These are phyloP conservation scores for Allomyces javanicus DNA, from an alignment of 192 early-diverging fungal genomes.

Conservation along the genomic window DNA sequence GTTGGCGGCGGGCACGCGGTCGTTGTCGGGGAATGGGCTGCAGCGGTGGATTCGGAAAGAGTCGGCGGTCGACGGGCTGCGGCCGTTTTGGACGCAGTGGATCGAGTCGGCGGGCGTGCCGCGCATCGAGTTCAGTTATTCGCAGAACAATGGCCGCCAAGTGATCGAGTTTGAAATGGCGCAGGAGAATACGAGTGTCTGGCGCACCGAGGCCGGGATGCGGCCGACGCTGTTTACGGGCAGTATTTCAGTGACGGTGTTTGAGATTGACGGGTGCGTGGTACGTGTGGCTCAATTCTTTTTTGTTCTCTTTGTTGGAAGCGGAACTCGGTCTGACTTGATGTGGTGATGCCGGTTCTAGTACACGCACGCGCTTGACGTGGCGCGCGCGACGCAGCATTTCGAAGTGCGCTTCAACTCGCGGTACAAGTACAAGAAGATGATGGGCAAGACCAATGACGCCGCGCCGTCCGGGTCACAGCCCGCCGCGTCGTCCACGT, in stretches of 20 bases:
- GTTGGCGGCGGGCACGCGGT: conserved; percentile 33
- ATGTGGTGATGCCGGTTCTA: neutral
- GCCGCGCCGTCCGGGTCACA: conserved; percentile 8
- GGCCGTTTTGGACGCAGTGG: neutral
- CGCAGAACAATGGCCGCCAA: conserved; percentile 20
- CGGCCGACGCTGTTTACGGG: conserved; percentile 25
- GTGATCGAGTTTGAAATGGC: conserved; percentile 73
- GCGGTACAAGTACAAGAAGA: conserved; percentile 67
- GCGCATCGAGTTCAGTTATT: neutral
- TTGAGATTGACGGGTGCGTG: neutral
- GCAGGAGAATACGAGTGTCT: conserved; percentile 43
- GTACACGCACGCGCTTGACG: conserved; percentile 63
- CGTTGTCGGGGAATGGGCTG: neutral
- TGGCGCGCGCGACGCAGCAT: conserved; percentile 49
- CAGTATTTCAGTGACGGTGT: conserved; percentile 23
- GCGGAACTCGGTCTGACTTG: too few species aligned
- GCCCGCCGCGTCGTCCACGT: conserved; percentile 2
- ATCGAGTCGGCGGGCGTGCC: neutral
- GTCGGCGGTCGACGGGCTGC: neutral
- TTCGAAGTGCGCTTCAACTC: conserved; percentile 91
- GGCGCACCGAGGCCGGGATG: conserved; percentile 15
- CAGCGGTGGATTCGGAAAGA: neutral
- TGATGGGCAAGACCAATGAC: conserved; percentile 22
- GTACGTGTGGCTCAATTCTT: neutral
- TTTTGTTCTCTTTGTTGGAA: neutral